phyloP scores from a whole-genome alignment of 2,329 filamentous ascomycete species.

The Phaeosphaeria sp. region DNA sequence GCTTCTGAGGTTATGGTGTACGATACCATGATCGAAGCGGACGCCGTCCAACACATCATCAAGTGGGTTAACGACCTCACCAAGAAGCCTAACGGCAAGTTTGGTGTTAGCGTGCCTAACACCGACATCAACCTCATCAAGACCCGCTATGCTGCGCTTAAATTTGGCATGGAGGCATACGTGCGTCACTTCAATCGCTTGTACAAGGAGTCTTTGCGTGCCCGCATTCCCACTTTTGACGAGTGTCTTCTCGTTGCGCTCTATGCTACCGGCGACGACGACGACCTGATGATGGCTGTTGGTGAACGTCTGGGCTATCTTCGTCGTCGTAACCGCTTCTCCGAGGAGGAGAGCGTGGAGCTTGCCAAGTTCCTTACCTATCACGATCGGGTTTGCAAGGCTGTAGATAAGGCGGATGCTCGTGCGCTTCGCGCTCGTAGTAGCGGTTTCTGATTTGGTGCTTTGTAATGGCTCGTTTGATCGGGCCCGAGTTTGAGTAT shows the following conservation, averaged over 20 bases:
- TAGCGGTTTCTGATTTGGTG: neutral
- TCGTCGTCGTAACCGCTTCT: neutral
- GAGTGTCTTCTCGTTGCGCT: neutral
- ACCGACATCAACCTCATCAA: neutral
- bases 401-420: neutral
- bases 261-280: neutral
- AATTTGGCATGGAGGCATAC: constrained; percentile 6
- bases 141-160: constrained; percentile 2
- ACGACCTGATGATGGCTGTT: constrained; percentile 2
- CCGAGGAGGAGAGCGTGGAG: neutral
- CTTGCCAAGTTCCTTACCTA: neutral
- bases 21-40: neutral
- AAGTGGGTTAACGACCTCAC: neutral
- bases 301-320: constrained; percentile 8
- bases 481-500: too few relatives aligned
- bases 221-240: neutral
- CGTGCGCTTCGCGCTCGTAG: neutral
- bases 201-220: constrained; percentile 1
- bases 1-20: neutral
- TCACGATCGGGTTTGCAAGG: neutral
- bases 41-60: neutral
- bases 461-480: too few relatives aligned
- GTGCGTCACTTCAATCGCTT: neutral
- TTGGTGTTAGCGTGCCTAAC: neutral
- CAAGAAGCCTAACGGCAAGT: neutral